Evolutionary conservation across 371 early-diverging fungal genomes (phyloP), one percentile per base, ranked within the genome.

Genomic region (Haplosporangium sp.): DNA sequence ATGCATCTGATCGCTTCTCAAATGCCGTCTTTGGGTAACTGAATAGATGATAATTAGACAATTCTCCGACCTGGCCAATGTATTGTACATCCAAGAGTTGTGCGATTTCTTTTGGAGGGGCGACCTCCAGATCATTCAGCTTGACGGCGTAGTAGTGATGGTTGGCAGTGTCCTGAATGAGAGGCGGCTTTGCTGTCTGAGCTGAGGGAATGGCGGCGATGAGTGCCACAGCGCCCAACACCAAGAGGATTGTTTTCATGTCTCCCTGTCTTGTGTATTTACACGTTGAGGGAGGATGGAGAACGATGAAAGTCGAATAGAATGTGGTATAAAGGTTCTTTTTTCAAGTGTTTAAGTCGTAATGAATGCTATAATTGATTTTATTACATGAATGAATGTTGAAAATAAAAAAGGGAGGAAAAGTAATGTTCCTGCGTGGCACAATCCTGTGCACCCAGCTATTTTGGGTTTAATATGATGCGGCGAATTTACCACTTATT

Each of bases 41-140:
- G 60, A 91, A 82, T 77, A 91, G 88, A 73, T 88, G 93, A 83
- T 93, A 89, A 53, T 86, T 81, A 0, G 75, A 53, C 45, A 95
- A 77, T 67, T 91, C 90, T 38, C 94, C 94, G 13, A 94, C 89
- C n/a, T 78, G 86, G 13, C 93, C 93, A 50, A 92, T 82, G 20
- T 86, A 87, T 37, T 88, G 83, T 17, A 88, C 87, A 15, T 84
- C 86, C 11, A 90, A 72, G 7, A 77, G 72, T 0, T 75, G 67
- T 7, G 88, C 88, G 35, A 89, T 76, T 58, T 77, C 76, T 5
- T 67, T 65, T 3, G 78, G 78, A 1, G 85, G 84, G 37, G 84
- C 83, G 15, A 75, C 81, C 11, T 69, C 65, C 4, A 73, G 82
- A 45, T 72, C 58, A 19, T 86, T 84, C n/a, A 85, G 60, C 65